Evolutionary conservation across 257 asterid genomes (phyloP), one percentile per base, ranked within the genome.

Genomic region (Solanum corneliomulleri): DNA sequence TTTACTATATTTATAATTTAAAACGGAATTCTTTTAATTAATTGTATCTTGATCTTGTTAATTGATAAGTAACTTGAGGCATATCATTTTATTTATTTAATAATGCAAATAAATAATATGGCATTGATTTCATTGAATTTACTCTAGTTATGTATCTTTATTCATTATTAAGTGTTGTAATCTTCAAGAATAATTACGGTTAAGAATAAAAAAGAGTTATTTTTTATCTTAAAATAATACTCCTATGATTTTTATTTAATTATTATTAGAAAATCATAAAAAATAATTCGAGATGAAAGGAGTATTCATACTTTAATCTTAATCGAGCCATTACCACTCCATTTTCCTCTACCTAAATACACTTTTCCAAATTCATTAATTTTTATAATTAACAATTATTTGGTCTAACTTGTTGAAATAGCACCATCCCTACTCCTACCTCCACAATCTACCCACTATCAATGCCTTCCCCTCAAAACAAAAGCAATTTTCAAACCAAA

Each of bases 391-490:
- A 60, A 60, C 31, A 20, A n/a, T 16, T 18, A 56, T 85, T 31
- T 85, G 71, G 64, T 85, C 52, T 69, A 71, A 27, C 66, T 45
- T 85, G 42, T 68, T 70, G 66, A 70, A 18, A 16, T 70, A 58
- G 87, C 72, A 47, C 87, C 64, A 71, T 72, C 80, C 87, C 25
- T 83, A 85, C 71, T 85, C 82, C 70, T 47, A 71, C 83, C 69
- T 71, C 71, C 83, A 85, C 49, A 27, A 66, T 13, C 71, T 27
- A 85, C 83, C 87, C 87, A 85, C 83, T 47, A 16, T 76, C 39
- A 13, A 45, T 69, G 29, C 18, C 49, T 85, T 70, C 45, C 83
- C 44, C 44, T 21, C 52, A 37, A 74, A 37, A 49, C 81, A 74
- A 74, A 74, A 74, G 52, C 81, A 74, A 74, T 74, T 74, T 74